These are phyloP conservation scores for Nothophoma quercina DNA, from an alignment of 2,329 filamentous ascomycete species.

Conservation along the genomic window DNA sequence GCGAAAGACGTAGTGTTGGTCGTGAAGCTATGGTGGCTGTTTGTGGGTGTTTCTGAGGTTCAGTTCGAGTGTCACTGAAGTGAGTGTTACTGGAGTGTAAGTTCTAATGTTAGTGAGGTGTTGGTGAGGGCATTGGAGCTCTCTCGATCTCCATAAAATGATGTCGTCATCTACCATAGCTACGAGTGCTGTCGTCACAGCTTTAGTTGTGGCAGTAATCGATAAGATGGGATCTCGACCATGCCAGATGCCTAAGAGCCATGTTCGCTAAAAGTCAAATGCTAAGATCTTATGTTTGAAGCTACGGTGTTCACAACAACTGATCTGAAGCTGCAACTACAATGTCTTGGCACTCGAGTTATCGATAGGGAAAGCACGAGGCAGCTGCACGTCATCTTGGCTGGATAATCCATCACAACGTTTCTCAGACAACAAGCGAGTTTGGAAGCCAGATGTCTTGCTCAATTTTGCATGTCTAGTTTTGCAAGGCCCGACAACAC, in stretches of 20 bases:
- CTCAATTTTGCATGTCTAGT: neutral
- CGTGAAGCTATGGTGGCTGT: slow-evolving; percentile 51
- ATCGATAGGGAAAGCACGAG: slow-evolving; percentile 9
- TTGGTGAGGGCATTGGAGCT: slow-evolving; percentile 8
- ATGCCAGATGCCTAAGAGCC: neutral
- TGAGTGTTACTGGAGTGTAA: too few species aligned
- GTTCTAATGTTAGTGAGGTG: neutral
- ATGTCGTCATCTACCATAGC: slow-evolving; percentile 16
- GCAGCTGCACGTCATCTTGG: slow-evolving; percentile 7
- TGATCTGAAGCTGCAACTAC: neutral
- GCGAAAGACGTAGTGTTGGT: slow-evolving; percentile 44
- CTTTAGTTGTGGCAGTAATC: slow-evolving; percentile 2
- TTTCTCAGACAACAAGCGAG: neutral
- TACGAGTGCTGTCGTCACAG: slow-evolving; percentile 16
- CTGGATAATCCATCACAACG: neutral
- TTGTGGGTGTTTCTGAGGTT: neutral
- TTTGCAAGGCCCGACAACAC: neutral
- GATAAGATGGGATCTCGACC: neutral
- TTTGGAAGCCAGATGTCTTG: neutral
- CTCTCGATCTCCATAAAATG: slow-evolving; percentile 7
- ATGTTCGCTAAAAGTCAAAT: neutral
- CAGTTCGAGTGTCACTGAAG: neutral
- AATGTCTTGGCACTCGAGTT: slow-evolving; percentile 1
- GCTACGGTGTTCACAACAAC: neutral
- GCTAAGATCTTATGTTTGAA: neutral